phyloP scores from a whole-genome alignment of 345 rosid species.

The Pugionium cornutum region DNA sequence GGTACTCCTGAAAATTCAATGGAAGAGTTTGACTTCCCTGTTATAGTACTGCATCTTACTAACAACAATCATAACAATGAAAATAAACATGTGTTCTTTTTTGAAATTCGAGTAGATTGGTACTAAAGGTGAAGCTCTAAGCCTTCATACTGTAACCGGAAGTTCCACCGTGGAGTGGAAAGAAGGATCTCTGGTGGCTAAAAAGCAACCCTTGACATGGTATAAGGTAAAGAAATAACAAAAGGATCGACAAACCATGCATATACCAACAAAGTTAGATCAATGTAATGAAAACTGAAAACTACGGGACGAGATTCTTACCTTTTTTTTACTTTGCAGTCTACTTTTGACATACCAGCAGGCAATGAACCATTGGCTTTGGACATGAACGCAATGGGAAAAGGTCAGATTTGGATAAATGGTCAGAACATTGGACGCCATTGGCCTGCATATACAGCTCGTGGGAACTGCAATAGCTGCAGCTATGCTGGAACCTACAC shows the following conservation, averaged over 20 bases:
- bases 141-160: constrained; percentile 51
- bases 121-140: constrained; percentile 70
- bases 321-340: constrained; percentile 21
- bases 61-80: constrained; percentile 1
- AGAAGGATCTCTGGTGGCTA: constrained; percentile 43
- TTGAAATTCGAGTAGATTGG: constrained; percentile 54
- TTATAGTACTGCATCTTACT: background rate
- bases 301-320: background rate
- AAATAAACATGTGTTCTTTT: background rate
- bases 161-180: constrained; percentile 57
- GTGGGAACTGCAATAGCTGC: constrained; percentile 34
- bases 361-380: constrained; percentile 41
- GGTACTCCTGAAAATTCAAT: constrained; percentile 44
- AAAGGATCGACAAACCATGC: no score
- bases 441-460: constrained; percentile 42
- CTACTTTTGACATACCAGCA: constrained; percentile 23
- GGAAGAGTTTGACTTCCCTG: constrained; percentile 5
- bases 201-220: constrained; percentile 68
- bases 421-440: constrained; percentile 43
- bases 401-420: constrained; percentile 46
- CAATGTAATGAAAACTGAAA: background rate
- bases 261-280: no score
- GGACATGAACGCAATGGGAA: constrained; percentile 43
- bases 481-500: constrained; percentile 35
- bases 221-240: constrained; percentile 49